Conservation (phyloP, 2,329 filamentous ascomycete genomes). For the Apiospora malaysiana region DNA sequence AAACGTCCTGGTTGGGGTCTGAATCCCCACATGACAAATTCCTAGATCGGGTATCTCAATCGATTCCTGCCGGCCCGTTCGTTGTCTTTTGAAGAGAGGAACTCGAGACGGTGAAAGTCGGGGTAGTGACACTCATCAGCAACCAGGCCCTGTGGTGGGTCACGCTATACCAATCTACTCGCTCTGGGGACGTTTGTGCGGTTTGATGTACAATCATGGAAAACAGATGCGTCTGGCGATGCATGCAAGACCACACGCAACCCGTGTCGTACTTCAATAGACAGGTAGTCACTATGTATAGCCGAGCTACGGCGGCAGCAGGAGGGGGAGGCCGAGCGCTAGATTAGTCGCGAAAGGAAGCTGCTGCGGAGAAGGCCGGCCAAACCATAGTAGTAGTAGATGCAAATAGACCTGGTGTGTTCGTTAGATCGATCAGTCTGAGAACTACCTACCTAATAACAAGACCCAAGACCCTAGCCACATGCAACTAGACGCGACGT, state of each 20-base stretch:
- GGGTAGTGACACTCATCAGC: neutral
- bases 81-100: neutral
- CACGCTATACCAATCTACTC: no score
- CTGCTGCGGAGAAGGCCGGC: neutral
- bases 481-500: slow-evolving; percentile 8
- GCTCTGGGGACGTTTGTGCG: neutral
- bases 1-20: neutral
- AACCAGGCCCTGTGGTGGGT: neutral
- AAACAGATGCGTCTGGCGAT: neutral
- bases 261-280: neutral
- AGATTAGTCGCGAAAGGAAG: slow-evolving; percentile 15
- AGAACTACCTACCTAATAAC: no score
- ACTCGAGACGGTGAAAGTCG: slow-evolving; percentile 3
- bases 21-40: neutral
- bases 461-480: neutral
- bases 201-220: neutral
- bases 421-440: neutral
- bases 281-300: neutral
- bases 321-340: slow-evolving; percentile 9
- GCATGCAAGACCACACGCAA: neutral
- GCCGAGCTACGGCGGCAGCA: neutral
- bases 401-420: neutral
- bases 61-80: neutral
- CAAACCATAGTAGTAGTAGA: slow-evolving; percentile 1
- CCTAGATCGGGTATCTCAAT: neutral